phyloP scores from a whole-genome alignment of 768 basidiomycete genomes.

The Phlegmacium glaucopus region DNA sequence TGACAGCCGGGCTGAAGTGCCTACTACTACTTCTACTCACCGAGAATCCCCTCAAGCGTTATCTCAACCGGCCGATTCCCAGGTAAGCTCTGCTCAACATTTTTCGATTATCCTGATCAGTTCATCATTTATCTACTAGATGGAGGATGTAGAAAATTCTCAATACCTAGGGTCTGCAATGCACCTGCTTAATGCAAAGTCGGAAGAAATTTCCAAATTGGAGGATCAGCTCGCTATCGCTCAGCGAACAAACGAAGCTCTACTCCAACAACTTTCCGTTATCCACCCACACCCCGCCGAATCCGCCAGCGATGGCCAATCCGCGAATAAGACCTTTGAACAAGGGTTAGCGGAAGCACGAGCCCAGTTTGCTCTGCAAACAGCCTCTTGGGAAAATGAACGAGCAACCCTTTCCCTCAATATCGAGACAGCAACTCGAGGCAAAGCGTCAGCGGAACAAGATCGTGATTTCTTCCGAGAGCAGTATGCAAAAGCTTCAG shows the following conservation, averaged over 20 bases:
- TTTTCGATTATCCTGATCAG: background rate
- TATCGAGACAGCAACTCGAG: constrained; percentile 25
- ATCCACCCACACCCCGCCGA: background rate
- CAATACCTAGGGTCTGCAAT: constrained; percentile 38
- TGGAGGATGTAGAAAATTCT: constrained; percentile 14
- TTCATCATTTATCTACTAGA: no score
- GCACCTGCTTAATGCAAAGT: constrained; percentile 46
- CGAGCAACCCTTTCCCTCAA: constrained; percentile 21
- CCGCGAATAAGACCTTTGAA: background rate
- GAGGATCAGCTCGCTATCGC: constrained; percentile 23
- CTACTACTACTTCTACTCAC: background rate
- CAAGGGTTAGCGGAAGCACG: background rate
- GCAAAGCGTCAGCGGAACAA: constrained; percentile 35
- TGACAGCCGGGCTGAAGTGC: background rate
- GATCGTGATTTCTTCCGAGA: constrained; percentile 54
- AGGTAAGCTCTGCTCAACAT: background rate
- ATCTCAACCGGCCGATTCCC: background rate
- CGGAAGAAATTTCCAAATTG: constrained; percentile 44
- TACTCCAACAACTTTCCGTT: background rate
- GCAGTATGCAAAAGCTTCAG: constrained; percentile 51
- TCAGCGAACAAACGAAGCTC: background rate
- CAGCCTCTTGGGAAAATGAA: constrained; percentile 31
- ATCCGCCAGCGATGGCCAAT: background rate
- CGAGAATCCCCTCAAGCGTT: background rate
- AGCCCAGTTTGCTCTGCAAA: constrained; percentile 14